A percentile compares a stretch with the other conserved stretches of the same genome.
Conservation (phyloP, 495 filamentous ascomycete species). For the Venustampulla echinocandica region DNA sequence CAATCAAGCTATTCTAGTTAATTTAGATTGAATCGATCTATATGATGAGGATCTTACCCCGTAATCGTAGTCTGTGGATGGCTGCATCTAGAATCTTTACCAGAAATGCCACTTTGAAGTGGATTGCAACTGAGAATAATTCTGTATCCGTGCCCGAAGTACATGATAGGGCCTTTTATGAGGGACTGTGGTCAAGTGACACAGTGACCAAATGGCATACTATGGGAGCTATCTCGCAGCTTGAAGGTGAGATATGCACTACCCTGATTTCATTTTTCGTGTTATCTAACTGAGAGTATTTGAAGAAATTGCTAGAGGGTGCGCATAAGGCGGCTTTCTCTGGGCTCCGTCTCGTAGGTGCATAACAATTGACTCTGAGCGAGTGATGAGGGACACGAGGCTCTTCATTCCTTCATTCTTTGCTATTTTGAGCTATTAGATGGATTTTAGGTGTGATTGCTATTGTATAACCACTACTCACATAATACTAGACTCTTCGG, state of each 20-base stretch:
- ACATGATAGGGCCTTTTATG: slow-evolving; percentile 22
- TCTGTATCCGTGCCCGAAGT: slow-evolving; percentile 15
- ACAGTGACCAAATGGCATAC: slow-evolving; percentile 1
- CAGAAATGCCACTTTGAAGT: background rate
- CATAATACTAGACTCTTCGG: too few species aligned
- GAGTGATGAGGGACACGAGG: too few species aligned
- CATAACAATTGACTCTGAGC: too few species aligned
- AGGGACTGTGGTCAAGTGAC: background rate
- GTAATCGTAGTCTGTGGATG: background rate
- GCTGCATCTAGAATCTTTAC: background rate
- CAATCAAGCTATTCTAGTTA: slow-evolving; percentile 8
- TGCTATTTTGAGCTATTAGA: too few species aligned
- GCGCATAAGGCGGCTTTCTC: background rate
- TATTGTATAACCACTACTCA: too few species aligned
- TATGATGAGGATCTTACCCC: background rate
- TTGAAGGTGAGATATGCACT: background rate
- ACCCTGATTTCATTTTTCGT: background rate
- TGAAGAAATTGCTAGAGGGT: background rate
- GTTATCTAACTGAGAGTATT: background rate
- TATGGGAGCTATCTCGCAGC: background rate
- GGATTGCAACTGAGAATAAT: background rate
- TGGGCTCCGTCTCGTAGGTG: too few species aligned
- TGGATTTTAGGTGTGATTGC: too few species aligned
- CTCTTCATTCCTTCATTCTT: too few species aligned
- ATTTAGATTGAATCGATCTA: slow-evolving; percentile 16